Conservation (phyloP, 176 grass and related monocot genomes). For the Chrysopogon serrulatus region DNA sequence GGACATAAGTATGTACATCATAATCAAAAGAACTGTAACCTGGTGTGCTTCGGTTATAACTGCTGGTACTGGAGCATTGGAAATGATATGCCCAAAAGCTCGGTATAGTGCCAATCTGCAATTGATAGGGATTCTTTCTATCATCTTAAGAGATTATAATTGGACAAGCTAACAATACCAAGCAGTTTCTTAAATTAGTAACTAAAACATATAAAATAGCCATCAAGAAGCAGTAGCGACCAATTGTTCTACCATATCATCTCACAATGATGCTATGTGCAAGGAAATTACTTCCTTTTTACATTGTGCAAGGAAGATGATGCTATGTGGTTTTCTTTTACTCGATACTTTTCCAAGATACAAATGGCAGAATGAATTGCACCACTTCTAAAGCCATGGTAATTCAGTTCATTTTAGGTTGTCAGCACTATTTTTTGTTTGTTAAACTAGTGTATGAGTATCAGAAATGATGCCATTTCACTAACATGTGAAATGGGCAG, state of each 20-base stretch:
- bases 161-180: background rate
- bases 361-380: background rate
- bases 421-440: background rate
- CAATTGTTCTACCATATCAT: background rate
- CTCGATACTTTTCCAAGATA: background rate
- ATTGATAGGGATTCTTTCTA: slow-evolving; percentile 2
- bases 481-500: background rate
- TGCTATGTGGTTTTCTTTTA: background rate
- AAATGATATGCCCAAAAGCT: slow-evolving; percentile 88
- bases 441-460: slow-evolving; percentile 5
- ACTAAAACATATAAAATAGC: slow-evolving; percentile 9
- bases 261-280: background rate
- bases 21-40: slow-evolving; percentile 41
- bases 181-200: background rate
- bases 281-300: background rate
- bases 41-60: slow-evolving; percentile 75
- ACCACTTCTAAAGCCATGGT: background rate
- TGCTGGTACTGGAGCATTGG: slow-evolving; percentile 78
- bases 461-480: background rate
- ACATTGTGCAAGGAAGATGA: background rate
- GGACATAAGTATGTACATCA: background rate
- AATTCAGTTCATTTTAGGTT: slow-evolving; percentile 2
- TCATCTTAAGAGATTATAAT: slow-evolving; percentile 13
- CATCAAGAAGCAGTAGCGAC: slow-evolving; percentile 8
- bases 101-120: slow-evolving; percentile 62